Conservation (phyloP, 805 yeast genomes). For the Limtongozyma cylindracea region DNA sequence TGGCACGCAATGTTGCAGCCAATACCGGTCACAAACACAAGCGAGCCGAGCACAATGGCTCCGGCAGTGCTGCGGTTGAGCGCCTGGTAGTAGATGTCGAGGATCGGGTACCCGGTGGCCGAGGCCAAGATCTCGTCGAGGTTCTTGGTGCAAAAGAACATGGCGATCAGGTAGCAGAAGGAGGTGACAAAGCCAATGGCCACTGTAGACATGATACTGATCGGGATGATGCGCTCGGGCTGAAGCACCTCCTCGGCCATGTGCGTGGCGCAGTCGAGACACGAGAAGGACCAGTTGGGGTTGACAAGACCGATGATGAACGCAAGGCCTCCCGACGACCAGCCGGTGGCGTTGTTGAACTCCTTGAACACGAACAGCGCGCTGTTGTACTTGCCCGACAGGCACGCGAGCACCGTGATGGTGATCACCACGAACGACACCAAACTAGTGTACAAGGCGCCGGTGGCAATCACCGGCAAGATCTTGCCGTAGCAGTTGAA, state of each 20-base stretch:
- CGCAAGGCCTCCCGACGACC: conserved; percentile 4
- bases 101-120: conserved; percentile 13
- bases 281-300: conserved; percentile 8
- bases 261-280: conserved; percentile 15
- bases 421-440: conserved; percentile 10
- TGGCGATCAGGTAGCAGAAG: conserved; percentile 12
- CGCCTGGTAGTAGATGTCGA: conserved; percentile 15
- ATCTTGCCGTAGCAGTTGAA: conserved; percentile 12
- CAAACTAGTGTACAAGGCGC: conserved; percentile 10
- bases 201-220: conserved; percentile 13
- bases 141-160: conserved; percentile 13
- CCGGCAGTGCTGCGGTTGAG: conserved; percentile 8
- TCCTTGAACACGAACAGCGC: conserved; percentile 7
- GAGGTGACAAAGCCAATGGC: conserved; percentile 14
- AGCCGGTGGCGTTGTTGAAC: conserved; percentile 6
- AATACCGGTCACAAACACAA: conserved; percentile 10
- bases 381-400: conserved; percentile 9
- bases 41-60: conserved; percentile 10
- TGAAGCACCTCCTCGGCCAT: conserved; percentile 14
- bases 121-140: conserved; percentile 7
- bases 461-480: conserved; percentile 10
- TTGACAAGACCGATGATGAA: conserved; percentile 5
- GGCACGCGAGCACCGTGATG: conserved; percentile 12
- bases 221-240: conserved; percentile 13
- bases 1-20: conserved; percentile 15